These are phyloP conservation scores for Butyriboletus loyo DNA, from an alignment of 768 basidiomycete species.

Conservation along the genomic window DNA sequence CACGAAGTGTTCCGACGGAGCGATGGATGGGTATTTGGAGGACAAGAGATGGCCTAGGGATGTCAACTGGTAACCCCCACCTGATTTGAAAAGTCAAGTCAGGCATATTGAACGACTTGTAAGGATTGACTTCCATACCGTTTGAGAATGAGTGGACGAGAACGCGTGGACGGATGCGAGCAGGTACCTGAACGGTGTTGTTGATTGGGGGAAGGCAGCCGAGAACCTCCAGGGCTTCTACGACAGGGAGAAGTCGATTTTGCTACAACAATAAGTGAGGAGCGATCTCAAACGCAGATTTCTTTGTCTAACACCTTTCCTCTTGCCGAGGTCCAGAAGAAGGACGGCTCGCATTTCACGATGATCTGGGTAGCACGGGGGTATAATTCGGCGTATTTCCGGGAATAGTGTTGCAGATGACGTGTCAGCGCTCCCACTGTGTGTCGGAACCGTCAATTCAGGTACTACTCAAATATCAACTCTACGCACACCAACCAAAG, in stretches of 20 bases:
- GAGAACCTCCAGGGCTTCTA: slow-evolving; percentile 23
- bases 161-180: slow-evolving; percentile 15
- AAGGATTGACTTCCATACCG: slow-evolving; percentile 9
- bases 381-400: slow-evolving; percentile 24
- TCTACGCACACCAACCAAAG: slow-evolving; percentile 29
- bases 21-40: slow-evolving; percentile 14
- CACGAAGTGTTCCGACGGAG: neutral
- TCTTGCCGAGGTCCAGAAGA: slow-evolving; percentile 14
- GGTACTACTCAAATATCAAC: neutral
- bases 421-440: slow-evolving; percentile 28
- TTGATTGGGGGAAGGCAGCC: slow-evolving; percentile 16
- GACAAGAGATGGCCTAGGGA: slow-evolving; percentile 17
- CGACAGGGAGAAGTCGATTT: slow-evolving; percentile 19
- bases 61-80: slow-evolving; percentile 22
- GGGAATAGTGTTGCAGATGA: slow-evolving; percentile 26
- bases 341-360: slow-evolving; percentile 20
- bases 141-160: slow-evolving; percentile 32
- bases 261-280: slow-evolving; percentile 12
- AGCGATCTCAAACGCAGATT: neutral
- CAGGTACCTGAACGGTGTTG: neutral
- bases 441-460: neutral
- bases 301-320: slow-evolving; percentile 13
- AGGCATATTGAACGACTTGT: neutral
- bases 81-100: slow-evolving; percentile 6
- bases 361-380: slow-evolving; percentile 28